A percentile compares a stretch with the other conserved stretches of the same genome.
These are phyloP conservation scores for Forsythia suspensa DNA, from an alignment of 257 asterid genomes.

Conservation along the genomic window DNA sequence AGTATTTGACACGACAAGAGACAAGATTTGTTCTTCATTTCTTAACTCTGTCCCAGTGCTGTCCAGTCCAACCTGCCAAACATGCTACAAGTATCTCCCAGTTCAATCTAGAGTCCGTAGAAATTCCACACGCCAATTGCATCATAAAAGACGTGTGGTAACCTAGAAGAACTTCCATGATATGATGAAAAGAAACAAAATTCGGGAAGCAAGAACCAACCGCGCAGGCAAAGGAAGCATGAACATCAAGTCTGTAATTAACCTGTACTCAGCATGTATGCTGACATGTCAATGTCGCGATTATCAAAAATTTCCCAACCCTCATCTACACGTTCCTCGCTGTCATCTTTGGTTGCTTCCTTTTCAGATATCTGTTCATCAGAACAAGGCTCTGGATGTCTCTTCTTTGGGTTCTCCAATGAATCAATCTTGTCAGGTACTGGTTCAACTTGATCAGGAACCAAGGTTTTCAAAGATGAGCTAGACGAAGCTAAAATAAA, in stretches of 20 bases:
- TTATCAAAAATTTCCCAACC: constrained; percentile 70
- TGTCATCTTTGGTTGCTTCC: constrained; percentile 28
- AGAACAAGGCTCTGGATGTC: constrained; percentile 4
- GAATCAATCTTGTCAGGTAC: constrained; percentile 12
- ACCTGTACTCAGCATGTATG: neutral
- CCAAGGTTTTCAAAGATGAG: constrained; percentile 42
- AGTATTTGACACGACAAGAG: neutral
- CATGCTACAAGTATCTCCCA: neutral
- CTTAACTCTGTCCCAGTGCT: neutral
- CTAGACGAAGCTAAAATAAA: constrained; percentile 56
- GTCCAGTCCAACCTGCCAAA: neutral
- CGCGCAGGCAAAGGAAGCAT: neutral
- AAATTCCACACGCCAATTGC: neutral
- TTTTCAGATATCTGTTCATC: constrained; percentile 24
- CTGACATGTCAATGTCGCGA: constrained; percentile 25
- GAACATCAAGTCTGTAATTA: neutral
- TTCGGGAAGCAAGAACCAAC: neutral
- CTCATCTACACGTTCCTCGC: constrained; percentile 42
- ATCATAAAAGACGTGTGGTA: neutral
- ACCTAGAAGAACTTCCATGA: neutral
- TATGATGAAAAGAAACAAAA: constrained; percentile 4
- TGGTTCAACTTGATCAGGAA: constrained; percentile 33
- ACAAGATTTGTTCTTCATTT: neutral
- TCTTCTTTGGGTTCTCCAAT: constrained; percentile 8
- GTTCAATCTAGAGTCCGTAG: neutral